These are phyloP conservation scores for Dryas drummondii DNA, from an alignment of 306 rosid species.

Conservation along the genomic window DNA sequence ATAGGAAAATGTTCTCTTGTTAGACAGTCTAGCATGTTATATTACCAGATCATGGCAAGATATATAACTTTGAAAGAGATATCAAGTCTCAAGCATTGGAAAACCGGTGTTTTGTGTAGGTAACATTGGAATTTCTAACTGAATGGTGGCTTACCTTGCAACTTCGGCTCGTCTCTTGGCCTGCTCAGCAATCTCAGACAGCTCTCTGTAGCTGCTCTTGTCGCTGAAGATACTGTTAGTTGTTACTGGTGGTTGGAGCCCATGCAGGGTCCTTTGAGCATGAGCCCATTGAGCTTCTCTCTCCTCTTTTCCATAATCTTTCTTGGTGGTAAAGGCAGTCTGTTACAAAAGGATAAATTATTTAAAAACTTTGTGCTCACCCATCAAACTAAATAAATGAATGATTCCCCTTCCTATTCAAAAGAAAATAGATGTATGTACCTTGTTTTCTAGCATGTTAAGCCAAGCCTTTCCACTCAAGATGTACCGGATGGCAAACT, in stretches of 20 bases:
- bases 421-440: conserved; percentile 13
- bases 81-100: too few species aligned
- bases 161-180: conserved; percentile 98
- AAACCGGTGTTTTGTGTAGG: too few species aligned
- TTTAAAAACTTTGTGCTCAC: conserved; percentile 11
- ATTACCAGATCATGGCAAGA: not conserved
- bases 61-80: not conserved
- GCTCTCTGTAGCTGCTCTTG: conserved; percentile 87
- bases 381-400: conserved; percentile 3
- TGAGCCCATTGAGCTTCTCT: conserved; percentile 99
- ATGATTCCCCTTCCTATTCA: conserved; percentile 5
- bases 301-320: conserved; percentile 89
- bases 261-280: conserved; percentile 97
- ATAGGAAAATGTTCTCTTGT: not conserved
- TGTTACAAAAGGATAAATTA: conserved; percentile 27
- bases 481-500: conserved; percentile 82
- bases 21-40: not conserved
- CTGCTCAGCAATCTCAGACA: conserved; percentile 96
- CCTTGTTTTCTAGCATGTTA: conserved; percentile 89
- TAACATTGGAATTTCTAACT: not conserved
- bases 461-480: conserved; percentile 98
- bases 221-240: conserved; percentile 52
- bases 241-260: conserved; percentile 86
- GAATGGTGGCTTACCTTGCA: conserved; percentile 64
- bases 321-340: conserved; percentile 99